Evolutionary conservation across 2,329 filamentous ascomycete species (phyloP).

Genomic region (Aquanectria penicillioides): DNA sequence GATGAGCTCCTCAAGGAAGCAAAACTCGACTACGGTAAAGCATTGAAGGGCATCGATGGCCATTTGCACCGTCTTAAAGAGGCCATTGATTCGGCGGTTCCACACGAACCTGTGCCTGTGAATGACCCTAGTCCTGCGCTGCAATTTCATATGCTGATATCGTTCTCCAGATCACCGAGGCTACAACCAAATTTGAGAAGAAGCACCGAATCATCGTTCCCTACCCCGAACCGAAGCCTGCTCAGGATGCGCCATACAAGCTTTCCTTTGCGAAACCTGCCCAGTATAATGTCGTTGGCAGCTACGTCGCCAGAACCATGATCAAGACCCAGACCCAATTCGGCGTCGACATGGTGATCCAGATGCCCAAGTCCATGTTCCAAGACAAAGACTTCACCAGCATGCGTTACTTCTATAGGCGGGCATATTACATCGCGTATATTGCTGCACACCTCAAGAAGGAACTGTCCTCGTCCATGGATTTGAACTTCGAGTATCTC

Average conservation of each 20-base stretch:
- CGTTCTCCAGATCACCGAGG: conserved; percentile 71
- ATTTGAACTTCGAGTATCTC: conserved; percentile 71
- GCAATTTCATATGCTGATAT: conserved; percentile 24
- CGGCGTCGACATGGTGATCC: conserved; percentile 83
- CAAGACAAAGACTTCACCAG: conserved; percentile 96
- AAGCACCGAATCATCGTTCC: conserved; percentile 77
- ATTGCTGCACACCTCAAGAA: conserved; percentile 76
- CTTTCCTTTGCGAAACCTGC: conserved; percentile 80
- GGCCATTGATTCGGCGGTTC: conserved; percentile 60
- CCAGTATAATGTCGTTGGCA: conserved; percentile 88
- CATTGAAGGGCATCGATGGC: conserved; percentile 59
- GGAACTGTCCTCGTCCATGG: conserved; percentile 62
- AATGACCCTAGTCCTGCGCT: conserved; percentile 36
- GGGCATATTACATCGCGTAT: conserved; percentile 90
- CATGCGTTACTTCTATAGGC: conserved; percentile 92
- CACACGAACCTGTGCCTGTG: conserved; percentile 62
- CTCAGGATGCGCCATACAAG: conserved; percentile 82
- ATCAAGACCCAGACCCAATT: conserved; percentile 68
- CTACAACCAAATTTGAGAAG: conserved; percentile 73
- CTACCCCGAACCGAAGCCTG: conserved; percentile 83
- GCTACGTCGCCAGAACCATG: conserved; percentile 82
- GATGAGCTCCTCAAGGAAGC: conserved; percentile 68
- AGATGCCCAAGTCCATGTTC: conserved; percentile 83
- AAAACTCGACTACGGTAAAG: conserved; percentile 60
- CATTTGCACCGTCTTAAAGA: conserved; percentile 63